These are phyloP conservation scores for Lentithecium fluviatile DNA, from an alignment of 495 filamentous ascomycete species.

Conservation along the genomic window DNA sequence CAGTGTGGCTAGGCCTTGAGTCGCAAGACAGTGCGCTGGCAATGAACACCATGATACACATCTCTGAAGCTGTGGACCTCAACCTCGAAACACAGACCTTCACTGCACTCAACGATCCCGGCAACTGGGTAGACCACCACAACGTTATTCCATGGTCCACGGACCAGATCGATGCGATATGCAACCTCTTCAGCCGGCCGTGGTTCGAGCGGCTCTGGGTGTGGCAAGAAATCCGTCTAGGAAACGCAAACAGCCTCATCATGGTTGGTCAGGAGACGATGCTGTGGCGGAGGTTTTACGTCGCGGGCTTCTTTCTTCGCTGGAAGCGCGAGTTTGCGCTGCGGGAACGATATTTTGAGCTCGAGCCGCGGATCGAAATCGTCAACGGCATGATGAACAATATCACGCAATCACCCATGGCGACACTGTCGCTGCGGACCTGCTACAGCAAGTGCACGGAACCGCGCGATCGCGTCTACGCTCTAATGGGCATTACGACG, in stretches of 20 bases:
- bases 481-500: conserved; percentile 1
- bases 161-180: neutral
- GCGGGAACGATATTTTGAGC: neutral
- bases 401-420: conserved; percentile 2
- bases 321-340: conserved; percentile 4
- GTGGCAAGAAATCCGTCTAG: conserved; percentile 5
- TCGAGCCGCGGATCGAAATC: neutral
- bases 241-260: neutral
- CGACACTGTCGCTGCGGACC: neutral
- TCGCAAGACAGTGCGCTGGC: neutral
- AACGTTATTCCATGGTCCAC: neutral
- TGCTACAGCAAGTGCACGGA: conserved; percentile 4
- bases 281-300: conserved; percentile 3
- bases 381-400: conserved; percentile 8
- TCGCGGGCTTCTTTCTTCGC: conserved; percentile 1
- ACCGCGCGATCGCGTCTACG: conserved; percentile 1
- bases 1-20: conserved; percentile 14
- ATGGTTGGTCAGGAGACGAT: neutral
- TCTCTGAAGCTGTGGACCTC: neutral
- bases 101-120: neutral
- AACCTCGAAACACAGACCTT: conserved; percentile 2
- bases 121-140: neutral
- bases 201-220: conserved; percentile 9
- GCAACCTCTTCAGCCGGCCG: conserved; percentile 2
- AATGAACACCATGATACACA: neutral